Percentiles rank a stretch among this genome's conserved stretches.
Evolutionary conservation across 306 rosid species (phyloP).

Genomic region (Medicago arabica): DNA sequence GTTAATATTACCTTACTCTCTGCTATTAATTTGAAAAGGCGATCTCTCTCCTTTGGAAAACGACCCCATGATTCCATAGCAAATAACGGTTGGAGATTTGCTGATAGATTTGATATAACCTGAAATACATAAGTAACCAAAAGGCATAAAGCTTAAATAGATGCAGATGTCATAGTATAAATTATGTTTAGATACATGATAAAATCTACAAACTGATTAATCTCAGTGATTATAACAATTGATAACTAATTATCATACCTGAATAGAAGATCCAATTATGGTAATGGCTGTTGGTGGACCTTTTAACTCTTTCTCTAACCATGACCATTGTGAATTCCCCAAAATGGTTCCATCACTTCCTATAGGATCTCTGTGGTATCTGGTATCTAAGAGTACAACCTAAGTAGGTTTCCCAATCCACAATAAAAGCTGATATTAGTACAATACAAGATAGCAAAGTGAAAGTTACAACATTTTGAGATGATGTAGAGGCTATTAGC

Average conservation of each 20-base stretch:
- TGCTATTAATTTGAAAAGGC: conserved; percentile 68
- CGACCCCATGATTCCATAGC: conserved; percentile 82
- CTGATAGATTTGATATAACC: conserved; percentile 87
- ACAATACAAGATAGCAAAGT: conserved; percentile 29
- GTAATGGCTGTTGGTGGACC: conserved; percentile 70
- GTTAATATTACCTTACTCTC: conserved; percentile 66
- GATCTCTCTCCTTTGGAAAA: conserved; percentile 82
- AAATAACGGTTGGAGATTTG: conserved; percentile 64
- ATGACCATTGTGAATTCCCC: conserved; percentile 75
- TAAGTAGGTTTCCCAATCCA: conserved; percentile 37
- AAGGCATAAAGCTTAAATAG: not conserved
- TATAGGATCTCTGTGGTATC: conserved; percentile 85
- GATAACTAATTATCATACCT: conserved; percentile 50
- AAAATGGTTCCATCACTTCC: conserved; percentile 78
- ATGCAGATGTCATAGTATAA: conserved; percentile 12
- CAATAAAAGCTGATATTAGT: conserved; percentile 29
- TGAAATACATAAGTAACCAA: conserved; percentile 42
- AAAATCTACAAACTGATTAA: conserved; percentile 13
- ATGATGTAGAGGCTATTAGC: not conserved
- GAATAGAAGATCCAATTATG: conserved; percentile 79
- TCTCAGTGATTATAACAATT: conserved; percentile 8
- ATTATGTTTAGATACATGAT: conserved; percentile 4
- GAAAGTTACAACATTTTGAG: conserved; percentile 1
- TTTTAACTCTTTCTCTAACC: conserved; percentile 77
- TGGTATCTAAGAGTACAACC: conserved; percentile 67